Evolutionary conservation across 257 asterid species (phyloP).

Genomic region (Salvia rosmarinus): DNA sequence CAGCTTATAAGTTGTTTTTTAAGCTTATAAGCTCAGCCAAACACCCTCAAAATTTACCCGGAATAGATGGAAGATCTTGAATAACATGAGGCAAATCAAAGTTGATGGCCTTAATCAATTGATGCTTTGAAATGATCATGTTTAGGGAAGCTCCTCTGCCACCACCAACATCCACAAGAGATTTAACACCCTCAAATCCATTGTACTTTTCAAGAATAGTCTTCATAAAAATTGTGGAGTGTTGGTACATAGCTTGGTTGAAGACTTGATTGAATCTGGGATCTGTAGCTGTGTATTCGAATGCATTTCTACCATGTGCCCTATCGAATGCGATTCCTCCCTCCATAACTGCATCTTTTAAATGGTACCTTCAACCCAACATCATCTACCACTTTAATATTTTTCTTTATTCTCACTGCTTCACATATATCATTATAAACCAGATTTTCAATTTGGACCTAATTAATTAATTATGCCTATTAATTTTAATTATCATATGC

Average conservation of each 20-base stretch:
- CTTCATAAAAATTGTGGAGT: slow-evolving; percentile 51
- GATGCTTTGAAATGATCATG: slow-evolving; percentile 55
- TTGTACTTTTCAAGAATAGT: slow-evolving; percentile 51
- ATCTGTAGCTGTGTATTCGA: slow-evolving; percentile 54
- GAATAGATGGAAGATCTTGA: slow-evolving; percentile 48
- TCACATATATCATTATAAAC: too few species aligned
- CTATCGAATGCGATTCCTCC: slow-evolving; percentile 66
- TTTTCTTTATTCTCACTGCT: too few species aligned
- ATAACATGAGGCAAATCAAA: slow-evolving; percentile 74
- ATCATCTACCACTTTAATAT: too few species aligned
- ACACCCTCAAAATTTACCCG: slow-evolving; percentile 33
- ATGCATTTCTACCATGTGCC: slow-evolving; percentile 60
- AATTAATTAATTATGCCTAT: too few species aligned
- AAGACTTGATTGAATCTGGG: slow-evolving; percentile 58
- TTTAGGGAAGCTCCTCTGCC: slow-evolving; percentile 56
- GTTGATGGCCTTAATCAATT: slow-evolving; percentile 56
- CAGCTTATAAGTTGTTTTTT: too few species aligned
- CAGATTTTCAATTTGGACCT: too few species aligned
- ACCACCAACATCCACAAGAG: slow-evolving; percentile 76
- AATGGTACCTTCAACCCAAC: slow-evolving; percentile 74
- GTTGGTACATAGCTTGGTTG: slow-evolving; percentile 56
- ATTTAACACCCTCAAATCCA: slow-evolving; percentile 54
- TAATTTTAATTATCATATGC: too few species aligned
- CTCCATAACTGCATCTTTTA: slow-evolving; percentile 67
- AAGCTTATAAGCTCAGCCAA: too few species aligned